Percentiles rank a stretch among this genome's conserved stretches.
phyloP scores from a whole-genome alignment of 1,139 yeast genomes.

The Geotrichum citri-aurantii region DNA sequence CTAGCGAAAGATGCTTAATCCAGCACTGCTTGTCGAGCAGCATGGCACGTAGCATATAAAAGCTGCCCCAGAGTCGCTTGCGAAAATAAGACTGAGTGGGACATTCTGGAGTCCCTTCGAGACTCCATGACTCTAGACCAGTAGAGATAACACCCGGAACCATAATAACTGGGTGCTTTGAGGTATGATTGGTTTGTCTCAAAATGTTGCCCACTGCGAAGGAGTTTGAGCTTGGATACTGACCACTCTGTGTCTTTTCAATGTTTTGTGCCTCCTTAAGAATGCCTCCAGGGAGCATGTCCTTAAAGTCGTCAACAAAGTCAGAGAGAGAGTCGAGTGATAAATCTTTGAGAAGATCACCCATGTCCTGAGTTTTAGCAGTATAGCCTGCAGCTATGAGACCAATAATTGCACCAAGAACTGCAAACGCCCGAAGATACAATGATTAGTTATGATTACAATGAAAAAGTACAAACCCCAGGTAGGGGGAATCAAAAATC shows the following conservation, averaged over 20 bases:
- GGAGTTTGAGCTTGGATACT: slow-evolving; percentile 6
- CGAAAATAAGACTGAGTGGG: slow-evolving; percentile 81
- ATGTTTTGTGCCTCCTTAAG: slow-evolving; percentile 56
- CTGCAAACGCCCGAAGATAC: neutral
- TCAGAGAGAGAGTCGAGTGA: slow-evolving; percentile 43
- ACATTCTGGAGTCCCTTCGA: slow-evolving; percentile 67
- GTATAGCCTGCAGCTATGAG: slow-evolving; percentile 54
- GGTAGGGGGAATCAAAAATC: neutral
- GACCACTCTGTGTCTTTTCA: slow-evolving; percentile 34
- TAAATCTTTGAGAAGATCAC: slow-evolving; percentile 52
- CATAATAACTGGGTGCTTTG: slow-evolving; percentile 76
- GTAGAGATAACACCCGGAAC: slow-evolving; percentile 97
- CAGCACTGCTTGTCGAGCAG: slow-evolving; percentile 86
- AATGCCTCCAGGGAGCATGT: slow-evolving; percentile 55
- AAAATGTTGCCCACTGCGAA: slow-evolving; percentile 82
- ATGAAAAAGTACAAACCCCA: neutral
- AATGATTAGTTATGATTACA: neutral
- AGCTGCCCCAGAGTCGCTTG: slow-evolving; percentile 93
- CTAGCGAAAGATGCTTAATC: slow-evolving; percentile 85
- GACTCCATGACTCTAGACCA: slow-evolving; percentile 92
- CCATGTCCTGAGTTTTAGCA: slow-evolving; percentile 45
- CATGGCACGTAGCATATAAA: slow-evolving; percentile 92
- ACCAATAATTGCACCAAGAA: slow-evolving; percentile 64
- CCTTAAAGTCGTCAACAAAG: slow-evolving; percentile 33
- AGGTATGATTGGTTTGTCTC: slow-evolving; percentile 45